Percentiles rank a stretch among this genome's conserved stretches.
phyloP scores from a whole-genome alignment of 1,139 yeast genomes.

The Candida neerlandica region DNA sequence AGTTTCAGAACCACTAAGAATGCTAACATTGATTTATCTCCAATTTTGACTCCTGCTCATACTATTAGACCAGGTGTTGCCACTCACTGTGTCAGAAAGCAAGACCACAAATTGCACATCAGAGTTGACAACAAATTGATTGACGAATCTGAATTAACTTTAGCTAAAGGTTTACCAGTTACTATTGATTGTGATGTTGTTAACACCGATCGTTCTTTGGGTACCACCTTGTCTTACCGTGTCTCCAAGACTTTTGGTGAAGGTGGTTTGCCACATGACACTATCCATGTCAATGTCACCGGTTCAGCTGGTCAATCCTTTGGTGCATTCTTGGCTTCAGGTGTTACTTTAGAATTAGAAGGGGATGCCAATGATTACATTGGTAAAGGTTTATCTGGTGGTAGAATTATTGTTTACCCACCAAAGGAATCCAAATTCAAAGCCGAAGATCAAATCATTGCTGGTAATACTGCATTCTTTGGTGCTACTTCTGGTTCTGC shows the following conservation, averaged over 20 bases:
- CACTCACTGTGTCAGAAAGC: slow-evolving; percentile 88
- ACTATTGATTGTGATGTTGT: slow-evolving; percentile 90
- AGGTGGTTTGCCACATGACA: slow-evolving; percentile 90
- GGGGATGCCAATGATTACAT: slow-evolving; percentile 99
- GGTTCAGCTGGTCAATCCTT: slow-evolving; percentile 99
- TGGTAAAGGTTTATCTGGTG: slow-evolving; percentile 97
- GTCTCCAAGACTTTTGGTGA: slow-evolving; percentile 94
- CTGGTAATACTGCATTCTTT: slow-evolving; percentile 96
- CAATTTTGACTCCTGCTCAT: slow-evolving; percentile 95
- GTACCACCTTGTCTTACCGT: slow-evolving; percentile 91
- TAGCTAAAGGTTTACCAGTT: slow-evolving; percentile 93
- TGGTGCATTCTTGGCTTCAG: slow-evolving; percentile 96
- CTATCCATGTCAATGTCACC: slow-evolving; percentile 85
- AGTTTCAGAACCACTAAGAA: slow-evolving; percentile 88
- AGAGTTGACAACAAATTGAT: slow-evolving; percentile 93
- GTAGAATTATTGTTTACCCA: slow-evolving; percentile 89
- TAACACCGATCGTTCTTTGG: slow-evolving; percentile 95
- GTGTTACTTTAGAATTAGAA: slow-evolving; percentile 91
- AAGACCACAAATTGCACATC: slow-evolving; percentile 90
- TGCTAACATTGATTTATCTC: slow-evolving; percentile 86
- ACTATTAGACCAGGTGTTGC: slow-evolving; percentile 98
- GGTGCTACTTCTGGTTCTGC: slow-evolving; percentile 98
- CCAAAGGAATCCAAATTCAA: slow-evolving; percentile 81
- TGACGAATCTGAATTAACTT: slow-evolving; percentile 91
- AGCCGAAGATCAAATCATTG: slow-evolving; percentile 94